phyloP scores from a whole-genome alignment of 805 yeast species.

The Wickerhamomyces tratensis region DNA sequence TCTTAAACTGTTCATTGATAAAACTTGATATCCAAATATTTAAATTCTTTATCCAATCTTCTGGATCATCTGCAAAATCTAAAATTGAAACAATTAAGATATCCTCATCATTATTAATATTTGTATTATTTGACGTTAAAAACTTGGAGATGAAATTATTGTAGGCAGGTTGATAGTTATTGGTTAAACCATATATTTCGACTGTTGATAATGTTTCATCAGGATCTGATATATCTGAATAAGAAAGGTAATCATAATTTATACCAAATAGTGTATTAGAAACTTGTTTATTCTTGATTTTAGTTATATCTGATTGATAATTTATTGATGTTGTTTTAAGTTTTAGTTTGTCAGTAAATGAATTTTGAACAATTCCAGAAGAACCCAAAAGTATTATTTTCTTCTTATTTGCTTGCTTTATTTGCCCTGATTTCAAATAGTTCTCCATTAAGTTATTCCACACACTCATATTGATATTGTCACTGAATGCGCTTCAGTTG shows the following conservation, averaged over 20 bases:
- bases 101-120: not conserved
- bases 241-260: conserved; percentile 13
- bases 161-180: not conserved
- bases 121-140: not conserved
- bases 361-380: conserved; percentile 6
- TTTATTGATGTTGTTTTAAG: not conserved
- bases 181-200: conserved; percentile 10
- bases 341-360: conserved; percentile 6
- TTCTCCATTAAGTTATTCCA: conserved; percentile 9
- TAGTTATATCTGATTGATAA: too few relatives aligned
- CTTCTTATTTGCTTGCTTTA: conserved; percentile 3
- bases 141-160: not conserved
- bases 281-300: not conserved
- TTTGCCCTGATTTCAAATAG: not conserved
- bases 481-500: too few relatives aligned
- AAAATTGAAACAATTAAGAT: conserved; percentile 7
- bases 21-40: conserved; percentile 5
- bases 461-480: conserved; percentile 7
- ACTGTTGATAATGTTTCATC: conserved; percentile 9
- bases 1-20: not conserved
- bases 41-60: not conserved
- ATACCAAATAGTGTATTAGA: conserved; percentile 6
- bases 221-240: conserved; percentile 4
- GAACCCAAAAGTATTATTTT: conserved; percentile 6
- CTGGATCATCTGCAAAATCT: conserved; percentile 9